A percentile compares a stretch with the other conserved stretches of the same genome.
These are phyloP conservation scores for Entonaema liquescens DNA, from an alignment of 495 filamentous ascomycete genomes.

Conservation along the genomic window DNA sequence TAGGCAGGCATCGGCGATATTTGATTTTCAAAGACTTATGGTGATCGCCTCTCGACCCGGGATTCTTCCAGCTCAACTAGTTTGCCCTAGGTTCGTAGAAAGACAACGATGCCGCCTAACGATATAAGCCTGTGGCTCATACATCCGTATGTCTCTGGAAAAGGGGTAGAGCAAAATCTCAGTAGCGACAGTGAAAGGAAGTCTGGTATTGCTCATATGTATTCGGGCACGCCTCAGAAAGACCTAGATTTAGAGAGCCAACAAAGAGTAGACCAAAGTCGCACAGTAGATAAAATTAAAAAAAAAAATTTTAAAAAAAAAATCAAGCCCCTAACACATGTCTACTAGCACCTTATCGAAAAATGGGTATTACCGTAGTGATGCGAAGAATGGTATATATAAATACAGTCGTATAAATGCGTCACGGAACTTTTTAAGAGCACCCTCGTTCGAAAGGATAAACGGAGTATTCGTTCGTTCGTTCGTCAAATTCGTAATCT, in stretches of 20 bases:
- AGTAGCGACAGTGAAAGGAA: constrained; percentile 37
- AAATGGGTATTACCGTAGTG: constrained; percentile 36
- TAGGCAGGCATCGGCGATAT: neutral
- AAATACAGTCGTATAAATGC: constrained; percentile 42
- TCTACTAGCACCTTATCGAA: constrained; percentile 34
- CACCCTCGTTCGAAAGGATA: constrained; percentile 29
- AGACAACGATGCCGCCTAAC: neutral
- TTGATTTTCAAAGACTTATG: neutral
- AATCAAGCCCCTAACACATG: constrained; percentile 13
- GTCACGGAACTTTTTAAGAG: constrained; percentile 29
- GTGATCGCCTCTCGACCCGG: constrained; percentile 1
- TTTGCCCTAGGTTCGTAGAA: constrained; percentile 1
- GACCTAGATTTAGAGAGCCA: constrained; percentile 18
- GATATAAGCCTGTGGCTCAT: too few species aligned
- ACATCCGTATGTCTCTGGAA: neutral
- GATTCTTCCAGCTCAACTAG: constrained; percentile 2
- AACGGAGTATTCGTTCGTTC: constrained; percentile 33
- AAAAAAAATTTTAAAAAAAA: neutral
- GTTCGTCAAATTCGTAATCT: constrained; percentile 41
- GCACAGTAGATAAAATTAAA: constrained; percentile 5
- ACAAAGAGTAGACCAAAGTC: constrained; percentile 11
- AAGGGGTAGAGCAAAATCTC: constrained; percentile 17
- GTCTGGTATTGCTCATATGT: constrained; percentile 20
- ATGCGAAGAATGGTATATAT: constrained; percentile 42
- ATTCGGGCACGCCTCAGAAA: constrained; percentile 9